Percentiles rank a stretch among this genome's conserved stretches.
phyloP scores from a whole-genome alignment of 2,329 filamentous ascomycete genomes.

The Ophiostoma populinum region DNA sequence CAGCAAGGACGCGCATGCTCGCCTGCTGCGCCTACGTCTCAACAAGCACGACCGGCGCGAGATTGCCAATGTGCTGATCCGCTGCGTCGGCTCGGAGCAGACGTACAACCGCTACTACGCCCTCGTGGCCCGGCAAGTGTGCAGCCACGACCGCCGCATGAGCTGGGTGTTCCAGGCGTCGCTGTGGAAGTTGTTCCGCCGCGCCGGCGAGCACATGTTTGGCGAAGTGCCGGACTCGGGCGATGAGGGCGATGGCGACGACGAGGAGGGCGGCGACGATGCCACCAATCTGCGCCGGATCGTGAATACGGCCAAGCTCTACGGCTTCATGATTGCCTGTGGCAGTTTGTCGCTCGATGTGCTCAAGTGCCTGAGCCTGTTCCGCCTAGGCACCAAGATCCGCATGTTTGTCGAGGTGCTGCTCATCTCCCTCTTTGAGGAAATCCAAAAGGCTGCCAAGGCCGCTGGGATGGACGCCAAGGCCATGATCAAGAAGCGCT shows the following conservation, averaged over 20 bases:
- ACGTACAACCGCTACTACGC: conserved; percentile 90
- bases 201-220: conserved; percentile 65
- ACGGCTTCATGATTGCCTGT: conserved; percentile 31
- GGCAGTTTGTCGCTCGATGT: conserved; percentile 29
- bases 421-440: conserved; percentile 57
- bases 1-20: conserved; percentile 65
- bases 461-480: conserved; percentile 22
- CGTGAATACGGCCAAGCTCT: conserved; percentile 36
- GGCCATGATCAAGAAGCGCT: conserved; percentile 39
- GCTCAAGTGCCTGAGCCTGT: conserved; percentile 59
- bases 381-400: conserved; percentile 59
- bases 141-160: conserved; percentile 49
- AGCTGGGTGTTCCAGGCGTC: conserved; percentile 76
- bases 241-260: conserved; percentile 28
- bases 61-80: conserved; percentile 72
- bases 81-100: conserved; percentile 69
- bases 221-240: conserved; percentile 45
- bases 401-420: conserved; percentile 66
- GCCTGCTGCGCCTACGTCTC: conserved; percentile 64
- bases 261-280: conserved; percentile 21
- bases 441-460: conserved; percentile 31
- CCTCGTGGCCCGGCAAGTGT: conserved; percentile 63
- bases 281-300: conserved; percentile 31
- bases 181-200: conserved; percentile 71
- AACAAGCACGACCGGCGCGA: conserved; percentile 78